These are phyloP conservation scores for Abrus precatorius DNA, from an alignment of 306 rosid genomes.

Conservation along the genomic window DNA sequence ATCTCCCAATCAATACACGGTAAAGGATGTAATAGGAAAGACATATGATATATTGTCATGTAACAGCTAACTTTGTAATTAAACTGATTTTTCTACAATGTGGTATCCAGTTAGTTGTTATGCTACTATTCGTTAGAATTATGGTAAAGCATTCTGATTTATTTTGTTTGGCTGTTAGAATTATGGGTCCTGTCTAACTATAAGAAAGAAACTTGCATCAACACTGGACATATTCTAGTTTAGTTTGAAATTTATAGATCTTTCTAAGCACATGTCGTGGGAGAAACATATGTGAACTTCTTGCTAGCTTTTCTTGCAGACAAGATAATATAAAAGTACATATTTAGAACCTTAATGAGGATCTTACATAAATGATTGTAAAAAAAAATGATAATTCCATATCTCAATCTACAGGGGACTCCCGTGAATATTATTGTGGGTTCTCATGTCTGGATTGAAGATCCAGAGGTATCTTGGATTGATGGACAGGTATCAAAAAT, in stretches of 20 bases:
- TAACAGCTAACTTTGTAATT: conserved; percentile 29
- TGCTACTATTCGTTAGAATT: conserved; percentile 12
- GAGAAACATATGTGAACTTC: conserved; percentile 14
- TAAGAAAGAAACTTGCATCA: conserved; percentile 22
- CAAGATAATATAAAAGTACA: conserved; percentile 21
- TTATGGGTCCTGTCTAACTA: conserved; percentile 18
- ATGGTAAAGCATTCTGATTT: conserved; percentile 17
- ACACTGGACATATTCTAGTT: background rate
- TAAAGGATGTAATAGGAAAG: conserved; percentile 11
- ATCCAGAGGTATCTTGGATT: conserved; percentile 80
- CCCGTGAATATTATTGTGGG: conserved; percentile 91
- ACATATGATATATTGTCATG: background rate
- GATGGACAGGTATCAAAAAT: conserved; percentile 88
- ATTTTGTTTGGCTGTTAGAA: conserved; percentile 18
- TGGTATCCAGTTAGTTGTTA: conserved; percentile 26
- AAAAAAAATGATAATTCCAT: conserved; percentile 27
- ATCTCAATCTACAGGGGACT: conserved; percentile 76
- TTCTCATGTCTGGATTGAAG: conserved; percentile 97
- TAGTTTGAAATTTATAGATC: conserved; percentile 36
- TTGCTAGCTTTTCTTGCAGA: conserved; percentile 29
- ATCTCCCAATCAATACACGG: background rate
- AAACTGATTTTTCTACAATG: background rate
- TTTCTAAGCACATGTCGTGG: conserved; percentile 18
- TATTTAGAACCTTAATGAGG: conserved; percentile 34
- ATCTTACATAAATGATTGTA: conserved; percentile 21